phyloP scores from a whole-genome alignment of 2,329 filamentous ascomycete species.

The Fusarium oxysporum region DNA sequence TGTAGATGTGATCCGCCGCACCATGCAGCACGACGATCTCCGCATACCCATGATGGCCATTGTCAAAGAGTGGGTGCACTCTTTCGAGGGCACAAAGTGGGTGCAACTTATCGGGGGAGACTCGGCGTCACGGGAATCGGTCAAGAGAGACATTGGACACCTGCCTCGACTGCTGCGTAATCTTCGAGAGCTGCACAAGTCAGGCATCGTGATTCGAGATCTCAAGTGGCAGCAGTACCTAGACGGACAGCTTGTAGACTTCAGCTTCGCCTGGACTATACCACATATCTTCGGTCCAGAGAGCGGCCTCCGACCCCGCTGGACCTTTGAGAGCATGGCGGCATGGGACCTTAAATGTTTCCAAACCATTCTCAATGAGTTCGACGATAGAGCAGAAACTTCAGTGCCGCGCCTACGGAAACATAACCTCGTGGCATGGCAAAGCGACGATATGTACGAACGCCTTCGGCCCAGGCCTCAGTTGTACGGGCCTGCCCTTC shows the following conservation, averaged over 20 bases:
- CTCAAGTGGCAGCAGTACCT: conserved; percentile 16
- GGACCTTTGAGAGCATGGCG: conserved; percentile 28
- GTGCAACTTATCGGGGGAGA: too few relatives aligned
- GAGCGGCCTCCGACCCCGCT: not conserved
- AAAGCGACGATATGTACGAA: fast-evolving
- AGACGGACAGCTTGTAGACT: conserved; percentile 3
- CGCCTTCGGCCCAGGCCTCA: not conserved
- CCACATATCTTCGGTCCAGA: conserved; percentile 10
- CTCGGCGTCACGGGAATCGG: not conserved
- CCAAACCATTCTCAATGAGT: not conserved
- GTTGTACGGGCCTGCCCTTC: not conserved
- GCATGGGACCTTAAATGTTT: conserved; percentile 18
- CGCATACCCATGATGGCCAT: conserved; percentile 13
- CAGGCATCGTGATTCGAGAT: conserved; percentile 24
- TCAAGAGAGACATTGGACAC: not conserved
- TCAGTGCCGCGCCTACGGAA: not conserved
- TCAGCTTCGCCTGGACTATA: conserved; percentile 28
- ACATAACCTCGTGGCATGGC: not conserved
- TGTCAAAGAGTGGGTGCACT: conserved; percentile 15
- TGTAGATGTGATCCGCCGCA: not conserved
- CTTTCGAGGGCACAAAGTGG: not conserved
- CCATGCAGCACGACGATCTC: not conserved
- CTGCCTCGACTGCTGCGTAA: conserved; percentile 8
- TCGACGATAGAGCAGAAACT: not conserved
- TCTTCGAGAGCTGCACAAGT: conserved; percentile 9